Percentiles rank a stretch among this genome's conserved stretches.
These are phyloP conservation scores for Lactarius vividus DNA, from an alignment of 768 basidiomycete genomes.

Conservation along the genomic window DNA sequence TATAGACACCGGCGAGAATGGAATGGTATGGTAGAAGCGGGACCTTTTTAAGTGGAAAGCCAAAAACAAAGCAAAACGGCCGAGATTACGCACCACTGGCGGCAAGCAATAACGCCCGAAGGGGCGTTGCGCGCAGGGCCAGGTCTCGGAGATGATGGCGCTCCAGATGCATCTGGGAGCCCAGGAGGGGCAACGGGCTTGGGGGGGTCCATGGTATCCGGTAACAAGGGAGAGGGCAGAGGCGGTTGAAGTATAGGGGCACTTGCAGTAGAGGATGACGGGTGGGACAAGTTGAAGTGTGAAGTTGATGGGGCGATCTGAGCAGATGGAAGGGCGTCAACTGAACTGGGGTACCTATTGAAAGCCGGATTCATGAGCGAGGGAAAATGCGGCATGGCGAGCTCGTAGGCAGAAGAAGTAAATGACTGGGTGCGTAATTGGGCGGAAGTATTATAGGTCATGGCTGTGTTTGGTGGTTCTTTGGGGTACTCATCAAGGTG, in stretches of 20 bases:
- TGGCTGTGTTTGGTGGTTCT: slow-evolving; percentile 26
- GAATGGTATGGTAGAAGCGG: slow-evolving; percentile 12
- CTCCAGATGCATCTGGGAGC: slow-evolving; percentile 19
- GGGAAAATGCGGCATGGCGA: slow-evolving; percentile 22
- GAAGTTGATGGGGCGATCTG: slow-evolving; percentile 21
- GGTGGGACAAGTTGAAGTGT: slow-evolving; percentile 19
- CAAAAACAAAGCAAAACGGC: slow-evolving; percentile 33
- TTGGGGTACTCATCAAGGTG: slow-evolving; percentile 21
- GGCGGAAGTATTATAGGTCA: slow-evolving; percentile 22
- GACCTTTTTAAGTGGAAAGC: slow-evolving; percentile 28
- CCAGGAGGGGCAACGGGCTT: slow-evolving; percentile 24
- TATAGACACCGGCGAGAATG: slow-evolving; percentile 37
- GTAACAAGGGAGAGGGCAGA: slow-evolving; percentile 1
- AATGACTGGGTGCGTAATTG: slow-evolving; percentile 25
- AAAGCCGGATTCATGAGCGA: slow-evolving; percentile 21
- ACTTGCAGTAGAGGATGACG: slow-evolving; percentile 6
- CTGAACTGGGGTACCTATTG: slow-evolving; percentile 13
- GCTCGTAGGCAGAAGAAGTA: slow-evolving; percentile 27
- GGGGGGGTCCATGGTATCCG: slow-evolving; percentile 20
- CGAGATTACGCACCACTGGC: slow-evolving; percentile 65
- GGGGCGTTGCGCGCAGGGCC: slow-evolving; percentile 50
- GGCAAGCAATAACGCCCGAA: slow-evolving; percentile 77
- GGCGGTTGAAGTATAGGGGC: slow-evolving; percentile 15
- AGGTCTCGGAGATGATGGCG: slow-evolving; percentile 34
- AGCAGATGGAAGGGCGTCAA: slow-evolving; percentile 9